phyloP scores from a whole-genome alignment of 2,329 filamentous ascomycete species.

The Trichoderma harzianum region DNA sequence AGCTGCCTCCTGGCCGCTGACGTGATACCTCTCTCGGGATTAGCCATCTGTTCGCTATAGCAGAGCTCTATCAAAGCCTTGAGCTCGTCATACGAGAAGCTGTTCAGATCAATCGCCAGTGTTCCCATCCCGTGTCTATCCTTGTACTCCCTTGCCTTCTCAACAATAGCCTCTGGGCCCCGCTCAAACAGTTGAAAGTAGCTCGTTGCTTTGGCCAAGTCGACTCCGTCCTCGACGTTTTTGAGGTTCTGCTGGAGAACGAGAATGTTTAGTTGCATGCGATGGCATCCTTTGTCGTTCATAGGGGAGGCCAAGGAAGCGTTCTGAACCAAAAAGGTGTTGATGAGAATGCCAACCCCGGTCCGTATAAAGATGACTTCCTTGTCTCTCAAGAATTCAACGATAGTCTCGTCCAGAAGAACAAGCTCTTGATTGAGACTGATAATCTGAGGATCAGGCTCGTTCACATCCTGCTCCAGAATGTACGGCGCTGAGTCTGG shows the following conservation, averaged over 20 bases:
- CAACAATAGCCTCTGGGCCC: slow-evolving; percentile 63
- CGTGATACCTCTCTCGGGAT: slow-evolving; percentile 64
- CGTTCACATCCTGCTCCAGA: slow-evolving; percentile 68
- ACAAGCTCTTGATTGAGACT: slow-evolving; percentile 79
- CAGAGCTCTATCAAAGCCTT: slow-evolving; percentile 64
- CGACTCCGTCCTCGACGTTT: slow-evolving; percentile 74
- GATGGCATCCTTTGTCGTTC: slow-evolving; percentile 77
- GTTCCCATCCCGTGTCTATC: slow-evolving; percentile 35
- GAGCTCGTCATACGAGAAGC: slow-evolving; percentile 64
- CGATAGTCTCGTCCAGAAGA: slow-evolving; percentile 80
- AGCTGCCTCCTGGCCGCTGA: slow-evolving; percentile 65
- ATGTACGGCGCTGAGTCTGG: slow-evolving; percentile 59
- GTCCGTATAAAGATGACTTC: slow-evolving; percentile 74
- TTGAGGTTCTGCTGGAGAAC: slow-evolving; percentile 96
- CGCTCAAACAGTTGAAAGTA: slow-evolving; percentile 68
- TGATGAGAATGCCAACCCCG: slow-evolving; percentile 74
- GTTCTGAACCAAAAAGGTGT: slow-evolving; percentile 72
- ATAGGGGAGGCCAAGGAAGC: slow-evolving; percentile 71
- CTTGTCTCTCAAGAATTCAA: slow-evolving; percentile 64
- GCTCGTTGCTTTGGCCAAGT: slow-evolving; percentile 58
- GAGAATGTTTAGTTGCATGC: slow-evolving; percentile 89
- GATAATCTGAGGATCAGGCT: slow-evolving; percentile 78
- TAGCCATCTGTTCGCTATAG: slow-evolving; percentile 64
- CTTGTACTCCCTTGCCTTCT: slow-evolving; percentile 53
- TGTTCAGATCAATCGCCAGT: slow-evolving; percentile 35